These are phyloP conservation scores for Rhazya stricta DNA, from an alignment of 257 asterid species.

Conservation along the genomic window DNA sequence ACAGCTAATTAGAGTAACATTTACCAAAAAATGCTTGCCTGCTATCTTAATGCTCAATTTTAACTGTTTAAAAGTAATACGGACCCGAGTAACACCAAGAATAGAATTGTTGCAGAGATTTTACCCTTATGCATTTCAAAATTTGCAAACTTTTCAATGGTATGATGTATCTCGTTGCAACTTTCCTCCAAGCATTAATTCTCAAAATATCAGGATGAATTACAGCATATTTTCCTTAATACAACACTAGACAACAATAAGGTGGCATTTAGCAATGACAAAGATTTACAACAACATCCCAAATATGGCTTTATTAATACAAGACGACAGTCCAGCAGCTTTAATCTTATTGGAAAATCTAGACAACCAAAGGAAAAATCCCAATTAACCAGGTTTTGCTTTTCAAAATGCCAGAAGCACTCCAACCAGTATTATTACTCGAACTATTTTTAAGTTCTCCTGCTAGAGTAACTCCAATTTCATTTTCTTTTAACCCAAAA, in stretches of 20 bases:
- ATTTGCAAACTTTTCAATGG: not conserved
- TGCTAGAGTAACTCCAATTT: not conserved
- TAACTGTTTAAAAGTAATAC: not conserved
- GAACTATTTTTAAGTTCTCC: too few species aligned
- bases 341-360: not conserved
- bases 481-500: not conserved
- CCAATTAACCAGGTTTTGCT: not conserved
- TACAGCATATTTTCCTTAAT: not conserved
- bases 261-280: not conserved
- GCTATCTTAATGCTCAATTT: not conserved
- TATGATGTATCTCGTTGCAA: not conserved
- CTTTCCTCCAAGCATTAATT: not conserved
- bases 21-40: not conserved
- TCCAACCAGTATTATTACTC: not conserved
- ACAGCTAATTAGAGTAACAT: not conserved
- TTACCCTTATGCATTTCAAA: not conserved
- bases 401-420: not conserved
- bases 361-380: not conserved
- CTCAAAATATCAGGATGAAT: not conserved
- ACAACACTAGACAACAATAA: not conserved
- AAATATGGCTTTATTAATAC: not conserved
- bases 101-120: not conserved
- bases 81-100: not conserved
- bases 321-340: not conserved
- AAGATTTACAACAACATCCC: not conserved